Percentiles rank a stretch among this genome's conserved stretches.
phyloP scores from a whole-genome alignment of 257 asterid species.

The Solanum clarkiae region DNA sequence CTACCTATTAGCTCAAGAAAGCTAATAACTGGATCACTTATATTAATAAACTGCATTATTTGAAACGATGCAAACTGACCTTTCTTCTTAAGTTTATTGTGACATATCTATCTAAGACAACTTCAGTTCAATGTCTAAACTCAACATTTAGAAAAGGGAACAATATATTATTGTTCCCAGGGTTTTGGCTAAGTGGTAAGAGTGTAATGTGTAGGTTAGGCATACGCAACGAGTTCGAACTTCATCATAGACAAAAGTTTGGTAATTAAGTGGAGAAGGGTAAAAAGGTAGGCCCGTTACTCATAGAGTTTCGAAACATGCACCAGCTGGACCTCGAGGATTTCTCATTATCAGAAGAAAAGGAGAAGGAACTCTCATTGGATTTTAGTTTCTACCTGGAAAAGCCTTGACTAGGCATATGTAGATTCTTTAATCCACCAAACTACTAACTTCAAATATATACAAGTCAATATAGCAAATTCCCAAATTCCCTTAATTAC shows the following conservation, averaged over 20 bases:
- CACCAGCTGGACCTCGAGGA: neutral
- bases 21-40: neutral
- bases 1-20: neutral
- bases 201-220: neutral
- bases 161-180: neutral
- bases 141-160: neutral
- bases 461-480: neutral
- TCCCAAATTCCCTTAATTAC: neutral
- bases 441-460: neutral
- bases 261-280: neutral
- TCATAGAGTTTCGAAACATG: neutral
- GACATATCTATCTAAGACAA: neutral
- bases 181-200: neutral
- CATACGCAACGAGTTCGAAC: neutral
- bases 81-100: neutral
- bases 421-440: neutral
- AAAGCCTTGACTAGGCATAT: neutral
- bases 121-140: neutral
- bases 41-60: neutral
- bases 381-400: neutral
- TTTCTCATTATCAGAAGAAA: neutral
- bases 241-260: neutral
- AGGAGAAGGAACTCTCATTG: neutral
- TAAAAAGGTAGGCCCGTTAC: neutral
- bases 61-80: neutral